Evolutionary conservation across 2,329 filamentous ascomycete genomes (phyloP), one percentile per base, ranked within the genome.

Genomic region (Xylaria hypoxylon): DNA sequence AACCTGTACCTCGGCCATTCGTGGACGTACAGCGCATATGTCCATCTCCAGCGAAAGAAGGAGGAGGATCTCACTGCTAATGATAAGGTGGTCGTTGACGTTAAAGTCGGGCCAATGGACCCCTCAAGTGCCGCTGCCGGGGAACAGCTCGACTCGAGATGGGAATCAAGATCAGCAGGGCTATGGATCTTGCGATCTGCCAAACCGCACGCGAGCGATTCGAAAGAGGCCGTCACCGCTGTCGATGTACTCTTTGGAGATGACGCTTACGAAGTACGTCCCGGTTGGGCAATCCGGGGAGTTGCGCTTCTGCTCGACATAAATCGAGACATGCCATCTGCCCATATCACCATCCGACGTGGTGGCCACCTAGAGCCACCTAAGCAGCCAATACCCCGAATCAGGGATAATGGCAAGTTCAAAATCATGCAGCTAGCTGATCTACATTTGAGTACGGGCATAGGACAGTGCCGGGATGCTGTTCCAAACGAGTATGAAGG

Each of bases 381-480:
- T 74, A 94, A 90, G 77, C 91, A 92, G 0, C 83, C 88, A 44
- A 92, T 91, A 11, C 67, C 67, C 5, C 88, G 92, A 65, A 93
- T 99, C 69, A 87, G 88, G 48, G 93, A 96, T 68, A 93, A 96
- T 77, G 96, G 95, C 33, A 93, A 91, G 73, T 98, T 98, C 83
- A 98, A 98, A 83, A 97, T 99, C 70, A 89, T 99, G 86, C 96
- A 99, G 80, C 84, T 97, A 62, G 92, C 94, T n/a, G 96, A 99
- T 81, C 82, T 98, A 68, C 96, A 99, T 79, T 82, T 99, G 62
- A 95, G 93, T 75, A 99, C 96, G 2, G 96, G 95, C 10, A 85
- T 94, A 5, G 96, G 96, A 10, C 80, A 81, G 50, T 99, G 96
- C 76, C 89, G 96, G 70, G 94, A 99, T 73, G 88, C 93, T n/a